A percentile compares a stretch with the other conserved stretches of the same genome.
phyloP scores from a whole-genome alignment of 176 grass and related monocot genomes.

The Poa pratensis region DNA sequence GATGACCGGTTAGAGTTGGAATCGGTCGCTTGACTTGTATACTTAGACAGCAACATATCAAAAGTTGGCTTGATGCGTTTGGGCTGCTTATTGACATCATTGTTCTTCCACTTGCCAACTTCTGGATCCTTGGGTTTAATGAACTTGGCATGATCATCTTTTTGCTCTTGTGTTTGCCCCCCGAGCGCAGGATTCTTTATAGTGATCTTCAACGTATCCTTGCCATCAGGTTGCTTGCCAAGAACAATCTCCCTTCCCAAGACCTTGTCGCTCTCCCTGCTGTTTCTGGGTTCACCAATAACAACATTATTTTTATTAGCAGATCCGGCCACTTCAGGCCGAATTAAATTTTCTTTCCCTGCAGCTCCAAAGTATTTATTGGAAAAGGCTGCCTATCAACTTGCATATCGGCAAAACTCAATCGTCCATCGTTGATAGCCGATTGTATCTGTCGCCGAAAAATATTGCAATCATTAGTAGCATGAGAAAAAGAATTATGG shows the following conservation, averaged over 20 bases:
- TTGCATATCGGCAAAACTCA: no score
- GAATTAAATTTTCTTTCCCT: no score
- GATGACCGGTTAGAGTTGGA: background rate
- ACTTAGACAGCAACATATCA: background rate
- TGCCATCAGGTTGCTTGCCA: background rate
- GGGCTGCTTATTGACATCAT: background rate
- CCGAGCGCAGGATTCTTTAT: background rate
- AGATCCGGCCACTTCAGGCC: background rate
- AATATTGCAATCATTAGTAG: no score
- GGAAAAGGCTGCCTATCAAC: no score
- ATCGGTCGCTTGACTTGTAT: background rate
- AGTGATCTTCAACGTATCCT: background rate
- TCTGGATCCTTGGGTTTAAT: background rate
- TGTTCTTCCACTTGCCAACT: background rate
- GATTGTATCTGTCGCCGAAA: no score
- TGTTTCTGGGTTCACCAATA: background rate
- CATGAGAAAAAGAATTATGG: no score
- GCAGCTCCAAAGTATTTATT: no score
- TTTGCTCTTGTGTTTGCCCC: background rate
- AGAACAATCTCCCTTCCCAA: background rate
- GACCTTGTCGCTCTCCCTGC: background rate
- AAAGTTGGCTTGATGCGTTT: background rate
- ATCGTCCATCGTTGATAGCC: no score
- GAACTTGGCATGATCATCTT: background rate
- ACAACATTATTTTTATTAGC: background rate